Conservation (phyloP, 768 basidiomycete species). For the Naganishia friedmannii region DNA sequence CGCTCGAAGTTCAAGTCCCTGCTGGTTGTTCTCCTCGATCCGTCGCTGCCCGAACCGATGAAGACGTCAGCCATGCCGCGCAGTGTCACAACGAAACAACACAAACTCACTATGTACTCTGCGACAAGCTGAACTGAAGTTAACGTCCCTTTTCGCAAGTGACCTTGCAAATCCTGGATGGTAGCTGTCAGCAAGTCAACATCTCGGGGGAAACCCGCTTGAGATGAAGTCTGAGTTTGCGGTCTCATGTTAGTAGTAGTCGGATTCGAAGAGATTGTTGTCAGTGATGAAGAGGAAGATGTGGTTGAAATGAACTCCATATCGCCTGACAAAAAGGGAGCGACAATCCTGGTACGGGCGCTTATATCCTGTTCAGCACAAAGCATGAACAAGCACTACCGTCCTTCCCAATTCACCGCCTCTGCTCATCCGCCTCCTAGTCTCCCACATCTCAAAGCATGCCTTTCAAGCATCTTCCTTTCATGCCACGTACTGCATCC, state of each 20-base stretch:
- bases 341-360: no score
- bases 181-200: constrained; percentile 34
- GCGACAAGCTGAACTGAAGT: constrained; percentile 37
- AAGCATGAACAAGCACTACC: no score
- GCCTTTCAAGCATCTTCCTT: no score
- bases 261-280: background rate
- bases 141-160: constrained; percentile 33
- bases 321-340: no score
- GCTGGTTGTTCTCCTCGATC: constrained; percentile 38
- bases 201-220: background rate
- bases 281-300: background rate
- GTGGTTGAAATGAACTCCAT: no score
- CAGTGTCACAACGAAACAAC: no score
- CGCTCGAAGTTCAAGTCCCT: constrained; percentile 38
- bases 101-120: constrained; percentile 29
- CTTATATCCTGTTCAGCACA: no score
- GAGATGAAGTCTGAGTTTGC: background rate
- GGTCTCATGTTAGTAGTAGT: background rate
- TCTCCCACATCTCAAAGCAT: no score
- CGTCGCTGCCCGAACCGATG: constrained; percentile 5
- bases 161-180: constrained; percentile 33
- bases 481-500: no score
- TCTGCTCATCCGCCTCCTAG: no score
- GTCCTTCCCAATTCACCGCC: no score
- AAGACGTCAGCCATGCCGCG: background rate